Evolutionary conservation across 352 stramenopile species (phyloP), one percentile per base, ranked within the genome.

Genomic region (Phytopythium delawarense): DNA sequence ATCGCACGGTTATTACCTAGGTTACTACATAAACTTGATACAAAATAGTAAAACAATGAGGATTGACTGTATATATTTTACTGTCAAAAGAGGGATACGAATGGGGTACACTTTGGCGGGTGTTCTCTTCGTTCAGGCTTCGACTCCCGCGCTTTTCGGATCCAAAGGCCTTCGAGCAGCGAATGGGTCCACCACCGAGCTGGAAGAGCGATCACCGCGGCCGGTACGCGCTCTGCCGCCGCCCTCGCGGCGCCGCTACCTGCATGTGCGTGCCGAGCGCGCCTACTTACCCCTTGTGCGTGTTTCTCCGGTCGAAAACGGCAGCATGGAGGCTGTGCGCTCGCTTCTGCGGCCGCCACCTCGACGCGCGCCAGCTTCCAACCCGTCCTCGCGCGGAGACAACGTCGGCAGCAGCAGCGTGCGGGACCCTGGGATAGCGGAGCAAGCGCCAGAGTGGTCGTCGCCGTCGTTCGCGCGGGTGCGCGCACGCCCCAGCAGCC

Each of bases 401-500:
- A 32, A 32, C 30, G 39, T 15, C 50, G 50, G n/a, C 42, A 21
- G 16, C 8, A 21, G 32, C 50, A 57, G 50, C 50, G 20, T 32
- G 7, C 30, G 30, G 28, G 12, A 32, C 18, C 1, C 28, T 42
- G 50, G 2, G 7, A 6, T 9, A 57, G 4, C 21, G 6, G 35
- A 49, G 35, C 48, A 64, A 23, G 59, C 58, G 18, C 52, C 56
- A 13, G 65, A 64, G 53, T 81, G 73, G 71, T 66, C 81, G 12
- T 76, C 79, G 4, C 73, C 73, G 4, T 71, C 68, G 25, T 75
- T 63, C 52, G 70, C 78, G 15, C 79, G 74, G 9, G 61, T 67
- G 16, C 68, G 76, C 7, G 67, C 70, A 0, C 74, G 79, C 0
- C 78, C 78, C 2, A 88, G 77, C 55, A 85, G 83, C 45, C 53